Conservation (phyloP, 257 asterid genomes). For the Linaria vulgaris region DNA sequence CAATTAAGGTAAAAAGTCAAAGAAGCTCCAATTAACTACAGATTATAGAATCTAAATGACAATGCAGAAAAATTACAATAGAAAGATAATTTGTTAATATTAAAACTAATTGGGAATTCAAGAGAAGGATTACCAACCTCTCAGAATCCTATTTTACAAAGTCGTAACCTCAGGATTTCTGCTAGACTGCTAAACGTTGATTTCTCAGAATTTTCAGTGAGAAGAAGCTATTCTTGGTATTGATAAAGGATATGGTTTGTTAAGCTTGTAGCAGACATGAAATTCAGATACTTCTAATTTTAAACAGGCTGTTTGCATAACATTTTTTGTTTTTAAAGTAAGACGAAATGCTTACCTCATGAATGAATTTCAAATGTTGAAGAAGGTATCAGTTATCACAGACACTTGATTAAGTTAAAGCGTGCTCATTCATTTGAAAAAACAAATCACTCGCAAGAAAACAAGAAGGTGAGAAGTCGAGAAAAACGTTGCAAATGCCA, state of each 20-base stretch:
- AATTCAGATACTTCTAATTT: not conserved
- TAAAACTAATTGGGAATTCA: not conserved
- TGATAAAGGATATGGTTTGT: not conserved
- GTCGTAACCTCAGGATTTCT: constrained; percentile 1
- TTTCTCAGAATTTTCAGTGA: too few relatives aligned
- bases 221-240: too few relatives aligned
- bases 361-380: not conserved
- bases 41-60: not conserved
- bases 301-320: constrained; percentile 4
- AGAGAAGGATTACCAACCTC: not conserved
- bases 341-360: not conserved
- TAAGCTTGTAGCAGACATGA: not conserved
- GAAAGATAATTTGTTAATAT: not conserved
- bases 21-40: not conserved
- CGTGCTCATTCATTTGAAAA: not conserved
- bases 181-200: too few relatives aligned
- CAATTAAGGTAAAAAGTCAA: constrained; percentile 12
- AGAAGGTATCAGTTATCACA: not conserved
- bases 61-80: not conserved
- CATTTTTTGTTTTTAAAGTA: not conserved
- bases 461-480: not conserved
- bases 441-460: not conserved
- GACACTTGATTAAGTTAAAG: not conserved
- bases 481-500: not conserved
- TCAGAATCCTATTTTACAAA: constrained; percentile 2